These are phyloP conservation scores for Crithidia expoeki DNA, from an alignment of 208 protist genomes.

Conservation along the genomic window DNA sequence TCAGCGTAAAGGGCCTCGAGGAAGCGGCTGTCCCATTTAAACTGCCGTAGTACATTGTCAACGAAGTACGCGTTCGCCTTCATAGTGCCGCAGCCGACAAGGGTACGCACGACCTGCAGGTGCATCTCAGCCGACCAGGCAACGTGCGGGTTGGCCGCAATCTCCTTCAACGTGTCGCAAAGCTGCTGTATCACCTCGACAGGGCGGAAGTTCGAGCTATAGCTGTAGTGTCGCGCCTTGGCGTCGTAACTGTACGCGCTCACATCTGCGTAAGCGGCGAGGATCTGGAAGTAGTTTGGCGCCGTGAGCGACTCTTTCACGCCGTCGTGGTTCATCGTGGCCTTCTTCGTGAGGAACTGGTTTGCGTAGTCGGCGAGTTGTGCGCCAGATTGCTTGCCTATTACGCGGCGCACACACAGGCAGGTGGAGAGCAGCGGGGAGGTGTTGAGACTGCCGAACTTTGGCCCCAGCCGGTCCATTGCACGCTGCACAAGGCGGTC, in stretches of 20 bases:
- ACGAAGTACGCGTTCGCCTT: constrained; percentile 92
- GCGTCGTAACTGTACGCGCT: constrained; percentile 62
- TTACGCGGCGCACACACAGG: constrained; percentile 61
- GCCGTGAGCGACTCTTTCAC: constrained; percentile 65
- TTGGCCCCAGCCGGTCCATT: constrained; percentile 39
- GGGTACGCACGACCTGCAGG: constrained; percentile 71
- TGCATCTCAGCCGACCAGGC: constrained; percentile 90
- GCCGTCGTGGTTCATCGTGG: constrained; percentile 21
- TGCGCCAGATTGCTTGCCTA: constrained; percentile 62
- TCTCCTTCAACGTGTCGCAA: constrained; percentile 57
- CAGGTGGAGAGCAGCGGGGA: constrained; percentile 67
- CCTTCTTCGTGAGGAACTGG: constrained; percentile 63
- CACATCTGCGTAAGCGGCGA: constrained; percentile 78
- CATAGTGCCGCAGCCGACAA: constrained; percentile 89
- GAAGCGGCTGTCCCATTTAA: constrained; percentile 78
- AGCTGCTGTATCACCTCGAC: constrained; percentile 50
- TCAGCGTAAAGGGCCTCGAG: constrained; percentile 87
- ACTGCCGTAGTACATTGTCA: constrained; percentile 87
- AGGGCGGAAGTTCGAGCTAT: constrained; percentile 67
- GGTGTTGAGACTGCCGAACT: constrained; percentile 52
- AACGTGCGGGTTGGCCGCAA: constrained; percentile 72
- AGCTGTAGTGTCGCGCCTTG: constrained; percentile 46
- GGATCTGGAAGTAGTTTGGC: constrained; percentile 79
- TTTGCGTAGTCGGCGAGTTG: constrained; percentile 55
- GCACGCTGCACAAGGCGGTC: constrained; percentile 62